These are phyloP conservation scores for Cordyceps sp. DNA, from an alignment of 2,329 filamentous ascomycete species.

Conservation along the genomic window DNA sequence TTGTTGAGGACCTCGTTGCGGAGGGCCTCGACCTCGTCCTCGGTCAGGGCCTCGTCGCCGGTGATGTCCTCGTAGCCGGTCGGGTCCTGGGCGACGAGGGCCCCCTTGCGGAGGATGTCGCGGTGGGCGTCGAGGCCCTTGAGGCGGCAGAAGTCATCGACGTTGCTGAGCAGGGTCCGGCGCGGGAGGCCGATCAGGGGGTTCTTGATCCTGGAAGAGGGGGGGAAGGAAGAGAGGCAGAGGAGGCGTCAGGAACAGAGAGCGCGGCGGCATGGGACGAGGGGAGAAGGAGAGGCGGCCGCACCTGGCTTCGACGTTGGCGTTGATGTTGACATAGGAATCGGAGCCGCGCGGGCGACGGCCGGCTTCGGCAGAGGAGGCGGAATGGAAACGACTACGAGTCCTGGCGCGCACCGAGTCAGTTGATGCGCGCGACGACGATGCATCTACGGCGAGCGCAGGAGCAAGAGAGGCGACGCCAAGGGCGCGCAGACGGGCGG, in stretches of 20 bases:
- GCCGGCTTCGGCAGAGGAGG: constrained; percentile 19
- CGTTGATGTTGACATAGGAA: constrained; percentile 24
- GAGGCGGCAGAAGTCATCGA: constrained; percentile 42
- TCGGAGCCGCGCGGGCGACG: constrained; percentile 13
- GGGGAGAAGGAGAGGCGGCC: constrained; percentile 6
- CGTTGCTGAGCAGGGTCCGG: constrained; percentile 33
- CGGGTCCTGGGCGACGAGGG: constrained; percentile 58
- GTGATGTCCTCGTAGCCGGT: constrained; percentile 40
- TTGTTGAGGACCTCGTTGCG: constrained; percentile 48
- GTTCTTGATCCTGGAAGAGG: constrained; percentile 21
- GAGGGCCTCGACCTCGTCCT: constrained; percentile 42
- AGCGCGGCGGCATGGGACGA: background rate
- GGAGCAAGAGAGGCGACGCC: too few relatives aligned
- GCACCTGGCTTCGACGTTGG: constrained; percentile 29
- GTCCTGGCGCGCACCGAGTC: constrained; percentile 7
- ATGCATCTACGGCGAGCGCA: too few relatives aligned
- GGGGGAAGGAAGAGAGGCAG: background rate
- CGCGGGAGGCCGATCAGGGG: constrained; percentile 35
- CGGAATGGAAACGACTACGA: constrained; percentile 10
- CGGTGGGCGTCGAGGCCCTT: constrained; percentile 43
- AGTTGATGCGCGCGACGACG: too few relatives aligned
- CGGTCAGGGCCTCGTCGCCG: constrained; percentile 37
- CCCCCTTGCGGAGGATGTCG: constrained; percentile 47
- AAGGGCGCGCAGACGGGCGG: too few relatives aligned
- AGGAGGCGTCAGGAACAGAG: constrained; percentile 5